Evolutionary conservation across 2,329 filamentous ascomycete species (phyloP).

Genomic region (Periconia sp.): DNA sequence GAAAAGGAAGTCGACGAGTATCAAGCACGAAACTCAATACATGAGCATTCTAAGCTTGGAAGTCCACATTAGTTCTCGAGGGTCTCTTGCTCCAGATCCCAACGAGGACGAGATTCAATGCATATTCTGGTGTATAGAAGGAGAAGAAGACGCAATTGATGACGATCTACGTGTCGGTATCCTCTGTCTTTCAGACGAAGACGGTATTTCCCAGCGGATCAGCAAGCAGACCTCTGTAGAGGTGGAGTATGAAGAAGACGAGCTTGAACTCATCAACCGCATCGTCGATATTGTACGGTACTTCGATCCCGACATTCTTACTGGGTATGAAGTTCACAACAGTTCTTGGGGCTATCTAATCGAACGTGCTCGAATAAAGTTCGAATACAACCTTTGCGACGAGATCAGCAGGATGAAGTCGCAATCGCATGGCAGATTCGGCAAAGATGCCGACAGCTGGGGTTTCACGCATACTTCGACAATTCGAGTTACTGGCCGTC

Average conservation of each 20-base stretch:
- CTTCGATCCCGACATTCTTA: slow-evolving; percentile 89
- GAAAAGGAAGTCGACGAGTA: slow-evolving; percentile 73
- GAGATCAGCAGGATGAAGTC: slow-evolving; percentile 89
- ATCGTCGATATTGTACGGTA: slow-evolving; percentile 84
- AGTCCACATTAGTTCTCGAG: slow-evolving; percentile 87
- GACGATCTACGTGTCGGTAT: slow-evolving; percentile 70
- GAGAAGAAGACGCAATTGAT: slow-evolving; percentile 68
- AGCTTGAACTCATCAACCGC: slow-evolving; percentile 84
- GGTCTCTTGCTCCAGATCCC: slow-evolving; percentile 81
- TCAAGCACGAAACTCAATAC: slow-evolving; percentile 85
- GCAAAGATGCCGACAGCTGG: slow-evolving; percentile 88
- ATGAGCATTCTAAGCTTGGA: slow-evolving; percentile 98
- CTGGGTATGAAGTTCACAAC: slow-evolving; percentile 93
- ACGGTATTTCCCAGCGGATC: slow-evolving; percentile 65
- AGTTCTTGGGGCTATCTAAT: slow-evolving; percentile 95
- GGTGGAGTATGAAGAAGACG: slow-evolving; percentile 75
- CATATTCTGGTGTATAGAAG: slow-evolving; percentile 89
- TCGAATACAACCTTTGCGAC: slow-evolving; percentile 88
- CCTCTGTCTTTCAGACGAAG: slow-evolving; percentile 71
- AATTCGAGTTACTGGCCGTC: slow-evolving; percentile 88
- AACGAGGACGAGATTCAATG: slow-evolving; percentile 87
- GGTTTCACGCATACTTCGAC: slow-evolving; percentile 93
- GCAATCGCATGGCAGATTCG: slow-evolving; percentile 81
- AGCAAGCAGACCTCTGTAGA: slow-evolving; percentile 66
- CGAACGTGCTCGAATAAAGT: slow-evolving; percentile 83